Evolutionary conservation across 805 yeast genomes (phyloP).

Genomic region (Metschnikowia arizonensis): DNA sequence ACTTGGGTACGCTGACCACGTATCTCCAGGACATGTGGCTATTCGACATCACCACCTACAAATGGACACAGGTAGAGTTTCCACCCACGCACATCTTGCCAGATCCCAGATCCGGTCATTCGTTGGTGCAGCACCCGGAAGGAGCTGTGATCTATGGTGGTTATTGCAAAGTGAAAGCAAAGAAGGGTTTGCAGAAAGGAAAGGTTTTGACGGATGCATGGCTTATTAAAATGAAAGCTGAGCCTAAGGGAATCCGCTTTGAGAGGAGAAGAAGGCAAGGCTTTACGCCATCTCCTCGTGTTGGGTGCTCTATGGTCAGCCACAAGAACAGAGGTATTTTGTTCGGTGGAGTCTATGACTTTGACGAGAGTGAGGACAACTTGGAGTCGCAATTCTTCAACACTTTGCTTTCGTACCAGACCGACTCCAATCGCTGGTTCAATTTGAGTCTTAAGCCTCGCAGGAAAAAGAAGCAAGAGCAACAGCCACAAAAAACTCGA

Average conservation of each 20-base stretch:
- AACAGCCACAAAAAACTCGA: slow-evolving; percentile 48
- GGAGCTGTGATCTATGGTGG: slow-evolving; percentile 93
- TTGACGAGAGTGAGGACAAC: slow-evolving; percentile 91
- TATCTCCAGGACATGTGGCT: slow-evolving; percentile 87
- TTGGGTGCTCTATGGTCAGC: slow-evolving; percentile 85
- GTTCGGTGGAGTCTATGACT: slow-evolving; percentile 95
- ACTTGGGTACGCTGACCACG: slow-evolving; percentile 77
- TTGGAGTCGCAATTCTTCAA: slow-evolving; percentile 82
- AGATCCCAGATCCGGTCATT: slow-evolving; percentile 92
- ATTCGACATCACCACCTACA: slow-evolving; percentile 82
- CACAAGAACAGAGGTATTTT: slow-evolving; percentile 90
- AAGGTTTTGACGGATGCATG: slow-evolving; percentile 84
- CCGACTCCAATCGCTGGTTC: slow-evolving; percentile 87
- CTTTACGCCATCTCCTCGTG: slow-evolving; percentile 86
- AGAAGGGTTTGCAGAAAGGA: slow-evolving; percentile 85
- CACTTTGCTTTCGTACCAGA: slow-evolving; percentile 73
- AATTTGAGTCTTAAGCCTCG: slow-evolving; percentile 59
- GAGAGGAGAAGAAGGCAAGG: slow-evolving; percentile 89
- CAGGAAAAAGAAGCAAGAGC: slow-evolving; percentile 45
- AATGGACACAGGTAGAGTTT: slow-evolving; percentile 87
- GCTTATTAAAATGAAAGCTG: slow-evolving; percentile 82
- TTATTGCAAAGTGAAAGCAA: slow-evolving; percentile 86
- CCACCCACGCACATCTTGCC: slow-evolving; percentile 79
- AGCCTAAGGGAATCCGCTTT: slow-evolving; percentile 73
- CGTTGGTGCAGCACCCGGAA: slow-evolving; percentile 70